Conservation (phyloP, 441 rosid genomes). For the Erodium texanum region DNA sequence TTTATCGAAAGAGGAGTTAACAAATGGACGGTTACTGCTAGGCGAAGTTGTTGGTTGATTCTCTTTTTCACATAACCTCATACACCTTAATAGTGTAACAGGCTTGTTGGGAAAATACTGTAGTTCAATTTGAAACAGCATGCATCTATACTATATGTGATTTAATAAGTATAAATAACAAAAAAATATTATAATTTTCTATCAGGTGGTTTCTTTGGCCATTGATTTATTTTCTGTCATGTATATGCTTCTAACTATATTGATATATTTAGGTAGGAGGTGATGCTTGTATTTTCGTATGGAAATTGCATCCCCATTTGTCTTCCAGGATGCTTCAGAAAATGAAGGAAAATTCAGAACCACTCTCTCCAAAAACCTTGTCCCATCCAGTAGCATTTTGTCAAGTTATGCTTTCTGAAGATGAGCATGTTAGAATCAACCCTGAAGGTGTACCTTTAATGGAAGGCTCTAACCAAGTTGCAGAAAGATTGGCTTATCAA, state of each 20-base stretch:
- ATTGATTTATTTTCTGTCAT: constrained; percentile 2
- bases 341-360: constrained; percentile 36
- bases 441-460: constrained; percentile 20
- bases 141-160: neutral
- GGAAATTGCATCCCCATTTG: constrained; percentile 57
- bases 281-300: constrained; percentile 71
- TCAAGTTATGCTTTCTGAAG: constrained; percentile 28
- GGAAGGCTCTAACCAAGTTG: constrained; percentile 22
- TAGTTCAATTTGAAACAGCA: neutral
- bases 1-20: neutral
- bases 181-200: neutral
- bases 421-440: constrained; percentile 26
- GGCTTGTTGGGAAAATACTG: constrained; percentile 2
- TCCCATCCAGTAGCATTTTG: constrained; percentile 29
- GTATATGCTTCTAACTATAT: constrained; percentile 13
- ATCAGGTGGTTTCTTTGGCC: neutral
- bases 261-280: constrained; percentile 52
- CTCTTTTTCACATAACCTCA: neutral
- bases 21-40: neutral
- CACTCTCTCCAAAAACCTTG: constrained; percentile 35
- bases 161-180: neutral
- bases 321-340: constrained; percentile 47
- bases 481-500: constrained; percentile 20
- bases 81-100: neutral
- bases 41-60: neutral